Percentiles rank a stretch among this genome's conserved stretches.
phyloP scores from a whole-genome alignment of 768 basidiomycete species.

The Dioszegia aurantiaca region DNA sequence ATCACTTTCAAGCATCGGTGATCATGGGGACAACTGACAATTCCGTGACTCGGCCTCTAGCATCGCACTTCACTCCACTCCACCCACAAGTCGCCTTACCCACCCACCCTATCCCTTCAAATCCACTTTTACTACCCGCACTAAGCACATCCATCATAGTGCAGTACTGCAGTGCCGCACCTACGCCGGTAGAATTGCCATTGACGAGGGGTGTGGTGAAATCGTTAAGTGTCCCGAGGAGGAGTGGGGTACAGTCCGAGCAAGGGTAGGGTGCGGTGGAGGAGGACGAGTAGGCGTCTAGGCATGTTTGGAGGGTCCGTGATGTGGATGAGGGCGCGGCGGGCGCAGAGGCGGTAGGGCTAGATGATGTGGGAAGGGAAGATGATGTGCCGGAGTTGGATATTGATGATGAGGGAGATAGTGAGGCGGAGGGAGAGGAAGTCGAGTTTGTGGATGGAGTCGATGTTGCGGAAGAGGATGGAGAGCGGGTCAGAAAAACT shows the following conservation, averaged over 20 bases:
- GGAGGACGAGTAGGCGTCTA: constrained; percentile 33
- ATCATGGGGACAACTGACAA: no score
- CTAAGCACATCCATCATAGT: constrained; percentile 43
- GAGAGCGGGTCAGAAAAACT: constrained; percentile 36
- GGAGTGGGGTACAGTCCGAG: constrained; percentile 46
- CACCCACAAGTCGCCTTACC: constrained; percentile 47
- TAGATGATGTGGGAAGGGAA: no score
- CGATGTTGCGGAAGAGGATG: constrained; percentile 7
- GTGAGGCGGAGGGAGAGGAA: constrained; percentile 21
- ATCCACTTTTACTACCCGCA: constrained; percentile 2
- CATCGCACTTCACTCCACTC: constrained; percentile 49
- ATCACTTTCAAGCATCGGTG: neutral
- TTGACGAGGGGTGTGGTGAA: constrained; percentile 30
- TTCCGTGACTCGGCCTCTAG: constrained; percentile 38
- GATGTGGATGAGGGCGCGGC: constrained; percentile 17
- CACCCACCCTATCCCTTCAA: constrained; percentile 29
- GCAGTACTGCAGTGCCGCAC: constrained; percentile 51
- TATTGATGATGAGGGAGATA: constrained; percentile 14
- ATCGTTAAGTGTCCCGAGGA: constrained; percentile 44
- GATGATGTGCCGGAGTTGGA: neutral
- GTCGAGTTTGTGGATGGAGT: constrained; percentile 14
- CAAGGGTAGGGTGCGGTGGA: constrained; percentile 46
- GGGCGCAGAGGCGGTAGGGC: constrained; percentile 4
- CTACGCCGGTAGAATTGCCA: constrained; percentile 46
- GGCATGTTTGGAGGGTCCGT: constrained; percentile 27